phyloP scores from a whole-genome alignment of 345 rosid genomes.

The Melaleuca quinquenervia region DNA sequence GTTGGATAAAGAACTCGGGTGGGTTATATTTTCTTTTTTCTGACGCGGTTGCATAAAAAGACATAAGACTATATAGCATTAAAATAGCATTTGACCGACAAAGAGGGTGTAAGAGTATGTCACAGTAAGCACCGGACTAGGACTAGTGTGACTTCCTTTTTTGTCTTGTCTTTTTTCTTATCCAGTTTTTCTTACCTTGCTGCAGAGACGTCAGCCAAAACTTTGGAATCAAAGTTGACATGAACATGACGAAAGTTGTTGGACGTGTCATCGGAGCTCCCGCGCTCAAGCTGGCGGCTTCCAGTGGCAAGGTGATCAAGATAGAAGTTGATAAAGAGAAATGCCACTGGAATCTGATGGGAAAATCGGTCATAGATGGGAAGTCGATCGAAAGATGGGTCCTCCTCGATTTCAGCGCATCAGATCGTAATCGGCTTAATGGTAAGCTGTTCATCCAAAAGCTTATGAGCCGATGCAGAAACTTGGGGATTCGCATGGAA shows the following conservation, averaged over 20 bases:
- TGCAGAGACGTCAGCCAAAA: slow-evolving; percentile 41
- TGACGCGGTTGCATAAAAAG: not conserved
- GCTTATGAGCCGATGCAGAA: slow-evolving; percentile 32
- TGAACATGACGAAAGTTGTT: slow-evolving; percentile 46
- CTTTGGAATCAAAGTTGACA: slow-evolving; percentile 54
- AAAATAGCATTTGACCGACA: not conserved
- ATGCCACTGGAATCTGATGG: slow-evolving; percentile 75
- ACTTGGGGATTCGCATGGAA: slow-evolving; percentile 49
- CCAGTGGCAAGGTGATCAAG: slow-evolving; percentile 19
- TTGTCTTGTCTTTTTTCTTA: not conserved
- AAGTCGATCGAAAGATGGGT: slow-evolving; percentile 58
- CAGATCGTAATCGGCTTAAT: slow-evolving; percentile 10
- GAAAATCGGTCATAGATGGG: slow-evolving; percentile 49
- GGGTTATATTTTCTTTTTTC: not conserved
- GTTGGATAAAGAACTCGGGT: too few species aligned
- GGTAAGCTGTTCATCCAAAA: slow-evolving; percentile 16
- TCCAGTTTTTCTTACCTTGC: not conserved
- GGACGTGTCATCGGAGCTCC: slow-evolving; percentile 83
- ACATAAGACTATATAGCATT: not conserved
- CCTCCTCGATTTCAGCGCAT: slow-evolving; percentile 50
- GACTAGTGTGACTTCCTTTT: not conserved
- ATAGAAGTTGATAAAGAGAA: slow-evolving; percentile 41
- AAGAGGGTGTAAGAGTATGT: not conserved
- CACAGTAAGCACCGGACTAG: not conserved
- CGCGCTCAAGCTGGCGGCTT: slow-evolving; percentile 33